A percentile compares a stretch with the other conserved stretches of the same genome.
Conservation (phyloP, 2,329 filamentous ascomycete genomes). For the Cytospora paraplurivora region DNA sequence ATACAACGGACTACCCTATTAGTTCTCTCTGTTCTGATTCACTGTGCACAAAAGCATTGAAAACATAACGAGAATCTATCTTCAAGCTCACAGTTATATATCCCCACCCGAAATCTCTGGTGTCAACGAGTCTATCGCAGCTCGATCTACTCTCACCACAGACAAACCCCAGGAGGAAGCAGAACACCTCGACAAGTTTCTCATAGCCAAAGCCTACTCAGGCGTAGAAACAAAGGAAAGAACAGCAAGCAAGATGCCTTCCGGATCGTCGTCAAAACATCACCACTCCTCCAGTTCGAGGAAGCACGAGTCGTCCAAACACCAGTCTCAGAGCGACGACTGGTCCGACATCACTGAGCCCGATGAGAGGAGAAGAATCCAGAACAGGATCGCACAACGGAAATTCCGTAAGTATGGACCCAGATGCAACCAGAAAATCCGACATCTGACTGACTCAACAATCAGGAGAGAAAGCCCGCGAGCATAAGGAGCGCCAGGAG, state of each 20-base stretch:
- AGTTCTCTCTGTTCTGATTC: constrained; percentile 7
- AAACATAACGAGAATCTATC: neutral
- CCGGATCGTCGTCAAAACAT: constrained; percentile 33
- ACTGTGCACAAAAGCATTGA: neutral
- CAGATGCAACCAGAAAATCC: neutral
- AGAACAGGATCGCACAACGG: constrained; percentile 75
- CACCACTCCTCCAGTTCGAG: constrained; percentile 31
- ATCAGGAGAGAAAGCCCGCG: constrained; percentile 69
- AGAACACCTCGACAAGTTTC: constrained; percentile 7
- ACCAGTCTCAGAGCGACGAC: constrained; percentile 55
- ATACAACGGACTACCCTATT: constrained; percentile 9
- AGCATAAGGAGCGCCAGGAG: constrained; percentile 66
- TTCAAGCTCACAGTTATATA: constrained; percentile 15
- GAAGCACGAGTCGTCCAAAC: constrained; percentile 37
- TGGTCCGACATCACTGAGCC: constrained; percentile 72
- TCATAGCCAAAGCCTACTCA: constrained; percentile 29
- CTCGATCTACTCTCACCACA: constrained; percentile 9
- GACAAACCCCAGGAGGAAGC: constrained; percentile 3
- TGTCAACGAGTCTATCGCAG: constrained; percentile 22
- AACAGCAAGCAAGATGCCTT: constrained; percentile 37
- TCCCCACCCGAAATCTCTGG: constrained; percentile 20
- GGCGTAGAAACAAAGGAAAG: constrained; percentile 38
- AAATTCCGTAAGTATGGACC: constrained; percentile 66
- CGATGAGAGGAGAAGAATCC: constrained; percentile 71
- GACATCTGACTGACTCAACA: neutral